Percentiles rank a stretch among this genome's conserved stretches.
These are phyloP conservation scores for Neobulgaria alba DNA, from an alignment of 2,329 filamentous ascomycete genomes.

Conservation along the genomic window DNA sequence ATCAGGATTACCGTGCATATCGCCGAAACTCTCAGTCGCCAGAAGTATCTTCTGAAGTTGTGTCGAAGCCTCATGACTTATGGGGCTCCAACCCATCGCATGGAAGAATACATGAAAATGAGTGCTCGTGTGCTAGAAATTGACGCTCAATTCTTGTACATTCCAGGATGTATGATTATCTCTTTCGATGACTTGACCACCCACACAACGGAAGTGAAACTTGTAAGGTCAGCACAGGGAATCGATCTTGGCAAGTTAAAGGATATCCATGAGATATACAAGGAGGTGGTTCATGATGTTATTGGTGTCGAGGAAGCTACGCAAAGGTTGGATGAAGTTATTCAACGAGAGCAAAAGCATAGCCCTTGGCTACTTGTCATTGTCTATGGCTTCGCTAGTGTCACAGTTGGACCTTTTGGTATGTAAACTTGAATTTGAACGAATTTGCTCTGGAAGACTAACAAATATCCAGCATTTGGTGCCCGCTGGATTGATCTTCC, in stretches of 20 bases:
- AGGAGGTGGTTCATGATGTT: constrained; percentile 72
- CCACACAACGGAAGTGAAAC: constrained; percentile 72
- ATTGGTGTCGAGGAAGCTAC: constrained; percentile 65
- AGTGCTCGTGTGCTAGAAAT: constrained; percentile 82
- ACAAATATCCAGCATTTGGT: constrained; percentile 45
- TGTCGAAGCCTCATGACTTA: constrained; percentile 84
- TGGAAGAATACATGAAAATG: constrained; percentile 90
- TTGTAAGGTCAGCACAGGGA: constrained; percentile 59
- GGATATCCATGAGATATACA: constrained; percentile 71
- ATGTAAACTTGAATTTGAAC: constrained; percentile 3
- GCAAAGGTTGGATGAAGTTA: constrained; percentile 47
- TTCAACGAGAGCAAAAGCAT: constrained; percentile 38
- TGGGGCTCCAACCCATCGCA: constrained; percentile 80
- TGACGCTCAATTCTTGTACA: constrained; percentile 80
- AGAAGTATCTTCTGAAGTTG: constrained; percentile 75
- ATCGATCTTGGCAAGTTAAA: constrained; percentile 66
- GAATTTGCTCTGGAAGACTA: constrained; percentile 1
- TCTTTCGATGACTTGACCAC: constrained; percentile 72
- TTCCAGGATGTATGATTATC: constrained; percentile 90
- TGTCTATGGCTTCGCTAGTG: constrained; percentile 65
- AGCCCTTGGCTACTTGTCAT: constrained; percentile 46
- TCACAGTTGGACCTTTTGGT: constrained; percentile 59
- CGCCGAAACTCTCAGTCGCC: constrained; percentile 64
- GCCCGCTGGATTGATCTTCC: constrained; percentile 65
- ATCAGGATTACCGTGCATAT: constrained; percentile 48